phyloP scores from a whole-genome alignment of 2,329 filamentous ascomycete genomes.

The Diaporthe australafricana region DNA sequence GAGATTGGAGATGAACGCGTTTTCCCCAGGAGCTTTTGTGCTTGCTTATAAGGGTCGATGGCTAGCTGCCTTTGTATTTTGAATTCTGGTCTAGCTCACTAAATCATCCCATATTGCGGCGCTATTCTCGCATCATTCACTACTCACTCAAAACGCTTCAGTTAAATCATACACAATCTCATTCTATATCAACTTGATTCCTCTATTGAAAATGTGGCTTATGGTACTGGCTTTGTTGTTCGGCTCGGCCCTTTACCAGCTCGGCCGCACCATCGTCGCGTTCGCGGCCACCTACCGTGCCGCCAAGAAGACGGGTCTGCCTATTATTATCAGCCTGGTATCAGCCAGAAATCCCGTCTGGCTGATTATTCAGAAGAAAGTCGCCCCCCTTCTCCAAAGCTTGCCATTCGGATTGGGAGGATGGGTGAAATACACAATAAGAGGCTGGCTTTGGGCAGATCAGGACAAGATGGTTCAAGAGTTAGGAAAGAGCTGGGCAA shows the following conservation, averaged over 20 bases:
- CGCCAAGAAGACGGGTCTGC: conserved; percentile 3
- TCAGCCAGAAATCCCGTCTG: background rate
- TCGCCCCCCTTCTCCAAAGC: background rate
- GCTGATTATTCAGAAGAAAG: background rate
- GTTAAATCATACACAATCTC: too few species aligned
- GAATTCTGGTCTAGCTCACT: too few species aligned
- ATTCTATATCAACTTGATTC: background rate
- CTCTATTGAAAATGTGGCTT: background rate
- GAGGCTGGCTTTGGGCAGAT: background rate
- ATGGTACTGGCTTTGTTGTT: background rate
- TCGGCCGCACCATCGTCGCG: background rate
- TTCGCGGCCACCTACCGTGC: background rate
- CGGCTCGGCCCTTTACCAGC: background rate
- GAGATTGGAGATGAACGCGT: background rate
- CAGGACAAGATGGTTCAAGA: background rate
- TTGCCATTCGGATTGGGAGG: background rate
- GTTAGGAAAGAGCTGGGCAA: conserved; percentile 1
- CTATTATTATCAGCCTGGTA: conserved; percentile 3
- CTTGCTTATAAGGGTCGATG: background rate
- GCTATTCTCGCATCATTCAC: too few species aligned
- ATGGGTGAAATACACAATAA: background rate
- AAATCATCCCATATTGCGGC: too few species aligned
- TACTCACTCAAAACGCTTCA: too few species aligned
- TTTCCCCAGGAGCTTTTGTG: too few species aligned
- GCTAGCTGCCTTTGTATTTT: too few species aligned